These are phyloP conservation scores for Microdochium paspali DNA, from an alignment of 2,329 filamentous ascomycete species.

Conservation along the genomic window DNA sequence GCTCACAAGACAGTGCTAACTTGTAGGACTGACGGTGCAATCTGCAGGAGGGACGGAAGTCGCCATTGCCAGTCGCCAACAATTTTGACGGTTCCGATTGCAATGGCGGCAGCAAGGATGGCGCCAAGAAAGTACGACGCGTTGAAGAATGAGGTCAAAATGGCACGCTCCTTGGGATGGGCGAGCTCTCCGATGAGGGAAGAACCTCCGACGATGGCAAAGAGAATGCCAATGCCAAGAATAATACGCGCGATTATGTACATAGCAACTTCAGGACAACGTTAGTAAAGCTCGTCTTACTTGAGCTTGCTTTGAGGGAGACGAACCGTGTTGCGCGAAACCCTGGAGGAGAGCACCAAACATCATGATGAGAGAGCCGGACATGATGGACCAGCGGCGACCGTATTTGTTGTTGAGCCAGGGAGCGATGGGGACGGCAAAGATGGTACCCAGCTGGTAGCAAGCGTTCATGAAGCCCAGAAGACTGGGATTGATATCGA, in stretches of 20 bases:
- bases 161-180: conserved; percentile 50
- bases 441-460: conserved; percentile 51
- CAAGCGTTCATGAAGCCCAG: conserved; percentile 46
- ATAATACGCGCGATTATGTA: conserved; percentile 50
- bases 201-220: conserved; percentile 48
- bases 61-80: conserved; percentile 2
- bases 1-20: not conserved
- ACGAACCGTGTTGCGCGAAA: conserved; percentile 26
- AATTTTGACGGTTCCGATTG: conserved; percentile 1
- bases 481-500: conserved; percentile 31
- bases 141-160: conserved; percentile 51
- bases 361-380: conserved; percentile 46
- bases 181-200: conserved; percentile 50
- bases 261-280: conserved; percentile 25
- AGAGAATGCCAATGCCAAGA: conserved; percentile 53
- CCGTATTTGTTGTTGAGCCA: conserved; percentile 36
- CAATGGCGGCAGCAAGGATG: conserved; percentile 4
- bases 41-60: conserved; percentile 4
- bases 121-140: conserved; percentile 22
- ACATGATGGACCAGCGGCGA: conserved; percentile 28
- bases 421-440: conserved; percentile 22
- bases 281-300: not conserved
- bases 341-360: conserved; percentile 47
- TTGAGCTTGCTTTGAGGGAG: not conserved
- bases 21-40: not conserved